Evolutionary conservation across 352 stramenopile species (phyloP).

Genomic region (Elongisporangium prolatum): DNA sequence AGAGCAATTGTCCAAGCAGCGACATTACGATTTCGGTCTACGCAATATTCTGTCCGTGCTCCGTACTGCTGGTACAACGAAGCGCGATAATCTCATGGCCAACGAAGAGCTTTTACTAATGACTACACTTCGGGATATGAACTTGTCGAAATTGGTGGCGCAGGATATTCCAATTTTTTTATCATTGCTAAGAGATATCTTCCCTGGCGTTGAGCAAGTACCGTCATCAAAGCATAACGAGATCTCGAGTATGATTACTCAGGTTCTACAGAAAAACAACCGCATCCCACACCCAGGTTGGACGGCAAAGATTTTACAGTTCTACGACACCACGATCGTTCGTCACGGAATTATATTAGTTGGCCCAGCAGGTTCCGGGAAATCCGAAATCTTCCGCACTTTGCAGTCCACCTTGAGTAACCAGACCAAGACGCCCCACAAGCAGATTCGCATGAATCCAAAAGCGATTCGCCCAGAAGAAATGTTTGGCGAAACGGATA

Average conservation of each 20-base stretch:
- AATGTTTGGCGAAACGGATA: constrained; percentile 82
- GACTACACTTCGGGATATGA: constrained; percentile 93
- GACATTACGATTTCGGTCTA: constrained; percentile 93
- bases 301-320: constrained; percentile 88
- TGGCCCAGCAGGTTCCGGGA: constrained; percentile 78
- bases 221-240: constrained; percentile 57
- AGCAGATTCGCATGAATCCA: constrained; percentile 76
- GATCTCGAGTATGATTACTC: constrained; percentile 58
- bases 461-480: constrained; percentile 80
- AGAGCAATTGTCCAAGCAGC: constrained; percentile 91
- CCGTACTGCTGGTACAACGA: constrained; percentile 92
- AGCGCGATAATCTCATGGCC: constrained; percentile 91
- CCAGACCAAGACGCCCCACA: constrained; percentile 59
- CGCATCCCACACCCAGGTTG: constrained; percentile 67
- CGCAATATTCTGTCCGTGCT: constrained; percentile 95
- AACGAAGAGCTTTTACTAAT: constrained; percentile 94
- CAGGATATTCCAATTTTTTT: constrained; percentile 91
- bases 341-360: constrained; percentile 90
- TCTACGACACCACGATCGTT: constrained; percentile 92
- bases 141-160: constrained; percentile 91
- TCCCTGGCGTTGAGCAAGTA: constrained; percentile 56
- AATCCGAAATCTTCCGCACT: constrained; percentile 65
- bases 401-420: constrained; percentile 60
- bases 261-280: constrained; percentile 67
- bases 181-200: constrained; percentile 87